These are phyloP conservation scores for Oryza glaberrima DNA, from an alignment of 176 grass and related monocot genomes.

Conservation along the genomic window DNA sequence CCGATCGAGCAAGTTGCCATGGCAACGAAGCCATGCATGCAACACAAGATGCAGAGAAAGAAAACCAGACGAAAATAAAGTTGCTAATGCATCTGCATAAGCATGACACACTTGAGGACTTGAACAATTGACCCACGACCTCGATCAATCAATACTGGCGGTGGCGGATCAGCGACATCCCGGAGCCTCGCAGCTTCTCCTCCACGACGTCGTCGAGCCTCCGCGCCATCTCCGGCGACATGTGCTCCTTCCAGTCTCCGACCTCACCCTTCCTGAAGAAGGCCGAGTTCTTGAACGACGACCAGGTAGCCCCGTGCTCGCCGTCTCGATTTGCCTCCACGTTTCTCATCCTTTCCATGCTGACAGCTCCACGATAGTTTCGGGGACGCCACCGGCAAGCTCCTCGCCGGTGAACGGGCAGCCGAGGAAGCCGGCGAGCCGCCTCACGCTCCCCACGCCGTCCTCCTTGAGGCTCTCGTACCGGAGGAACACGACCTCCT, in stretches of 20 bases:
- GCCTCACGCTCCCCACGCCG: conserved; percentile 2
- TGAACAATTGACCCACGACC: neutral
- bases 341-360: conserved; percentile 33
- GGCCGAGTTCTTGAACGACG: conserved; percentile 38
- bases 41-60: neutral
- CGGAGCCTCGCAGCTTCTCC: conserved; percentile 47
- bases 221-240: conserved; percentile 41
- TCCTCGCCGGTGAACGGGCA: conserved; percentile 46
- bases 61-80: neutral
- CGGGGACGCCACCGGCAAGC: conserved; percentile 17
- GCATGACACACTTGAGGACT: too few relatives aligned
- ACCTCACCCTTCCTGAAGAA: conserved; percentile 52
- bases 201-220: conserved; percentile 43
- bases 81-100: too few relatives aligned
- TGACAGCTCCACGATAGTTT: conserved; percentile 31
- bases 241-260: conserved; percentile 56
- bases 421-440: conserved; percentile 49
- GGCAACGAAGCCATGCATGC: too few relatives aligned
- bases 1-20: neutral
- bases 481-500: conserved; percentile 52
- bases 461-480: conserved; percentile 53
- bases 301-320: neutral
- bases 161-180: conserved; percentile 12
- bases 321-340: conserved; percentile 40
- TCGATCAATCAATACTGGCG: neutral